Evolutionary conservation across 73 alveolate genomes (phyloP).

Genomic region (Urostyla sp.): DNA sequence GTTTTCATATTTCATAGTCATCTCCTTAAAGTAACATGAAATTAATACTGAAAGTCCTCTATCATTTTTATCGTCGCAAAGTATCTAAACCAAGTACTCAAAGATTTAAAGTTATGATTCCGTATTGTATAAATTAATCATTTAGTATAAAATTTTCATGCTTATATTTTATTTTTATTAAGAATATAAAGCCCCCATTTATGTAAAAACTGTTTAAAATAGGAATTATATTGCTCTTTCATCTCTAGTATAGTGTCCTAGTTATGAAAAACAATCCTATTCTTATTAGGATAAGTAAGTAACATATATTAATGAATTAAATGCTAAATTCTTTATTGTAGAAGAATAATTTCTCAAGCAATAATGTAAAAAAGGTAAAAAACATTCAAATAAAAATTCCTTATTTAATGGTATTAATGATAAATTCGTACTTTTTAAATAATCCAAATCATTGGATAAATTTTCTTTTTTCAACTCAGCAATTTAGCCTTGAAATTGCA

Average conservation of each 20-base stretch:
- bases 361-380: slow-evolving; percentile 11
- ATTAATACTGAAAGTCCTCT: slow-evolving; percentile 8
- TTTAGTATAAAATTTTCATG: slow-evolving; percentile 7
- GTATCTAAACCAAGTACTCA: background rate
- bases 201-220: background rate
- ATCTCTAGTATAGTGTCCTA: slow-evolving; percentile 37
- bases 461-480: background rate
- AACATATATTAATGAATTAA: slow-evolving; percentile 2
- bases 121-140: background rate
- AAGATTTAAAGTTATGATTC: slow-evolving; percentile 1
- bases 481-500: background rate
- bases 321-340: background rate
- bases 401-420: slow-evolving; percentile 24
- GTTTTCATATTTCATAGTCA: background rate
- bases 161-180: background rate
- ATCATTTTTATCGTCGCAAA: slow-evolving; percentile 37
- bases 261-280: background rate
- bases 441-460: background rate
- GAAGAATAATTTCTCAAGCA: slow-evolving; percentile 8
- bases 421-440: background rate
- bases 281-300: background rate
- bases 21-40: slow-evolving; percentile 6
- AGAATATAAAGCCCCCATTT: background rate
- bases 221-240: background rate
- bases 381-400: slow-evolving; percentile 12